These are phyloP conservation scores for Multifurca ochricompacta DNA, from an alignment of 768 basidiomycete species.

Conservation along the genomic window DNA sequence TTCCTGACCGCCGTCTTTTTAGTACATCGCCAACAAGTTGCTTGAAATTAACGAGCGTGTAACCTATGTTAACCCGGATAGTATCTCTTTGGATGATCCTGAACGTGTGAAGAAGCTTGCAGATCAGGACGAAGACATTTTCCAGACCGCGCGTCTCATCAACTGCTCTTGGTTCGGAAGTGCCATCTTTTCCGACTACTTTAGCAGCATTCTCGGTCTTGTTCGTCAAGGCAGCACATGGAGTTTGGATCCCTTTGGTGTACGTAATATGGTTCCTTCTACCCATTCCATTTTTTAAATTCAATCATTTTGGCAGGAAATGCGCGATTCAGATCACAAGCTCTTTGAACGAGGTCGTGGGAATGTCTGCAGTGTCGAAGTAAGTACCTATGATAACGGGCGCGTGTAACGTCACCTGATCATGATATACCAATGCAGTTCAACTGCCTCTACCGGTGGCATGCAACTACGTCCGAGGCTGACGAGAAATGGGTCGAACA, in stretches of 20 bases:
- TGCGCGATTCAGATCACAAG: constrained; percentile 52
- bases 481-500: constrained; percentile 63
- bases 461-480: constrained; percentile 64
- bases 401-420: not conserved
- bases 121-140: constrained; percentile 47
- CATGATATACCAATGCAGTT: constrained; percentile 39
- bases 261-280: constrained; percentile 29
- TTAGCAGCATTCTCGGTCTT: constrained; percentile 73
- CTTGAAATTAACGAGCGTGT: constrained; percentile 76
- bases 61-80: constrained; percentile 49
- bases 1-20: not conserved
- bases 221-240: constrained; percentile 67
- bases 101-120: constrained; percentile 29
- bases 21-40: constrained; percentile 76
- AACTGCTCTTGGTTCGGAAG: constrained; percentile 77
- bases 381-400: constrained; percentile 21
- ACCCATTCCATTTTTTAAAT: not conserved
- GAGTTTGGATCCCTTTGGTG: constrained; percentile 69
- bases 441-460: constrained; percentile 83
- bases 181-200: constrained; percentile 79
- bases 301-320: too few relatives aligned
- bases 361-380: constrained; percentile 78
- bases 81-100: constrained; percentile 28
- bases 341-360: constrained; percentile 74
- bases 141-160: constrained; percentile 70